Evolutionary conservation across 441 rosid species (phyloP), one percentile per base, ranked within the genome.

Genomic region (Francoa sonchifolia): DNA sequence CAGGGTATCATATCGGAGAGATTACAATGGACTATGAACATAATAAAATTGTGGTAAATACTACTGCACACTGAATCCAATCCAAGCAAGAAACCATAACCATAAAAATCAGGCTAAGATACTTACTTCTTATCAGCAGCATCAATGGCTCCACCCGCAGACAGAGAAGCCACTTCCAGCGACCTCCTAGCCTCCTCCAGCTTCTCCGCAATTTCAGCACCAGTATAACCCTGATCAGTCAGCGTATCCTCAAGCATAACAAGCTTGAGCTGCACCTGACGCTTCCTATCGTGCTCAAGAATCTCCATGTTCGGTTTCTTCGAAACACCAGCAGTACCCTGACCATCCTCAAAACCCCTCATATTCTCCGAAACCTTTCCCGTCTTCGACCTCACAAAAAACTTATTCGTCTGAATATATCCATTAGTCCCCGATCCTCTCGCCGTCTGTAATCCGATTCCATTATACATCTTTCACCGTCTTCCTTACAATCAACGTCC

Each of bases 371-470:
- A 54, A 2, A 79, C 78, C 68, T 75, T 73, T 19, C 75, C 83
- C 3, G 88, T 76, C 57, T 58, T 82, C 8, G 79, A 64, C 62
- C 48, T 85, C 40, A 89, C 77, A 6, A 89, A 82, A 30, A 89
- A 89, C 66, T 72, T 85, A 64, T 79, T 89, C 26, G 77, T 69
- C 67, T 85, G 96, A 33, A 85, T 68, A 58, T 89, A 79, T 1
- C 98, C 96, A 39, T 89, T 89, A 11, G 98, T 89, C 17, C 93
- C 98, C 0, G 98, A 89, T 19, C 96, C 98, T 36, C 98, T 73
- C 1, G 96, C 69, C 26, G 98, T 89, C 58, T 78, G 92, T 31
- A 89, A 55, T 2, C 94, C 98, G 30, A 82, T 82, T 29, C 96
- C 96, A 77, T 89, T 89, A 51, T 76, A 79, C 89, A 79, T 72